Percentiles rank a stretch among this genome's conserved stretches.
These are phyloP conservation scores for Ambispora gerdemannii DNA, from an alignment of 192 early-diverging fungal species.

Conservation along the genomic window DNA sequence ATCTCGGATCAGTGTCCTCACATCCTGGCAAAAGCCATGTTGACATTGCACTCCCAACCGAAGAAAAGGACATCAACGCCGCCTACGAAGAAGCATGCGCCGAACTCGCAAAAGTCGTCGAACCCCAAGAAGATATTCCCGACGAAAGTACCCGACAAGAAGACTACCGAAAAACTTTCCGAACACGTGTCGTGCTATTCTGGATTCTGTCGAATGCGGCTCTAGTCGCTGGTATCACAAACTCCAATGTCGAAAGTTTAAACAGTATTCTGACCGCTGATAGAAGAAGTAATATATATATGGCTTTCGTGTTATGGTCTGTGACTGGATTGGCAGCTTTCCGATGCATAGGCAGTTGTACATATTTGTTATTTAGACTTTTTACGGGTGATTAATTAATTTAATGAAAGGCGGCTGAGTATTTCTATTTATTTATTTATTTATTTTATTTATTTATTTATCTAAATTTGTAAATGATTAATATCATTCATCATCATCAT, in stretches of 20 bases:
- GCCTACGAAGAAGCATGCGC: conserved; percentile 56
- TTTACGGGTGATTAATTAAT: conserved; percentile 40
- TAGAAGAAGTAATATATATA: conserved; percentile 43
- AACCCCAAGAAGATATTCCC: conserved; percentile 51
- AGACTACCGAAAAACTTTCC: conserved; percentile 82
- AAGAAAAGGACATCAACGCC: conserved; percentile 45
- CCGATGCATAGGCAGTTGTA: conserved; percentile 64
- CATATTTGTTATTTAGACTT: conserved; percentile 64
- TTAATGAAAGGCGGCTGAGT: background rate
- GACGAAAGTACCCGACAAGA: conserved; percentile 72
- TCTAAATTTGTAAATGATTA: too few species aligned
- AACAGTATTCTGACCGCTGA: conserved; percentile 35
- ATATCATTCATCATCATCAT: too few species aligned
- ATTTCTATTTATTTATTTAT: background rate
- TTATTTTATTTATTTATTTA: too few species aligned
- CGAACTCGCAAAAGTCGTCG: conserved; percentile 48
- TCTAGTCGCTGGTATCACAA: conserved; percentile 66
- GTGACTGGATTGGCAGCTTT: conserved; percentile 65
- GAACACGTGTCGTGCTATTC: conserved; percentile 67
- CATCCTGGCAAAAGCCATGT: conserved; percentile 34
- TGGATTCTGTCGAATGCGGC: conserved; percentile 80
- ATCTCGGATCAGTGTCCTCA: conserved; percentile 41
- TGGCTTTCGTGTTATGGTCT: conserved; percentile 75
- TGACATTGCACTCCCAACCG: conserved; percentile 47
- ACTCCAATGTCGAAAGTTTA: conserved; percentile 32